Conservation (phyloP, 2,329 filamentous ascomycete species). For the Colletotrichum acutatum region DNA sequence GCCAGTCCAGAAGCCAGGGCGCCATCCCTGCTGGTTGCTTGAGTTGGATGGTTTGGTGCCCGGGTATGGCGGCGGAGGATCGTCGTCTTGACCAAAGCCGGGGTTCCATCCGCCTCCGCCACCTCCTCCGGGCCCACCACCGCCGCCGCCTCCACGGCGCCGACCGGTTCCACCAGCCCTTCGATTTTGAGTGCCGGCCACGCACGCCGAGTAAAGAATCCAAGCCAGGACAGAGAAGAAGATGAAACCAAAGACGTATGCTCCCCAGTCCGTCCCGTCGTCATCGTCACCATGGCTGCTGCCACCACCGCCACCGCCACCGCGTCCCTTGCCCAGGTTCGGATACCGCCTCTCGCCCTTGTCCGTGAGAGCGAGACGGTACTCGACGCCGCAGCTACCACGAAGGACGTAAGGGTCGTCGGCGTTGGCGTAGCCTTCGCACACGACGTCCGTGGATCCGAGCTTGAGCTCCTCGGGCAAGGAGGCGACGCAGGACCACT, state of each 20-base stretch:
- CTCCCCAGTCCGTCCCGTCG: conserved; percentile 46
- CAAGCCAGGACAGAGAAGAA: conserved; percentile 70
- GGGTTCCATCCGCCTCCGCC: conserved; percentile 53
- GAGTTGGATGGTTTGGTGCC: conserved; percentile 50
- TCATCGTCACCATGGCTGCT: conserved; percentile 37
- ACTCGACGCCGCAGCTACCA: conserved; percentile 93
- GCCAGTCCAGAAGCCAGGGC: conserved; percentile 80
- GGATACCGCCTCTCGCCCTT: conserved; percentile 79
- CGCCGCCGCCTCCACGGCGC: conserved; percentile 53
- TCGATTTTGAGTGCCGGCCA: conserved; percentile 35
- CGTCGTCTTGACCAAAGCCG: conserved; percentile 50
- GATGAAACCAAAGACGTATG: conserved; percentile 67
- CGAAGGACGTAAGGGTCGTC: conserved; percentile 90
- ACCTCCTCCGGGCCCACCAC: conserved; percentile 54
- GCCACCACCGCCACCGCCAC: conserved; percentile 42
- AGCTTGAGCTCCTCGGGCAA: conserved; percentile 74
- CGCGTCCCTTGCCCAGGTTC: conserved; percentile 54
- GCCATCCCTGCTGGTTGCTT: conserved; percentile 62
- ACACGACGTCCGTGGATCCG: conserved; percentile 88
- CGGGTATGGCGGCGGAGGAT: conserved; percentile 67
- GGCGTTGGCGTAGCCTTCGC: conserved; percentile 83
- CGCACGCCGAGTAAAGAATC: conserved; percentile 70
- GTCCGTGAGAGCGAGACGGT: conserved; percentile 81
- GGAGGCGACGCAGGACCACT: conserved; percentile 85
- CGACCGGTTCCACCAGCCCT: conserved; percentile 47